Base-by-base conservation (phyloP, 148 eudicot species). In the Arbutus unedo region DNA sequence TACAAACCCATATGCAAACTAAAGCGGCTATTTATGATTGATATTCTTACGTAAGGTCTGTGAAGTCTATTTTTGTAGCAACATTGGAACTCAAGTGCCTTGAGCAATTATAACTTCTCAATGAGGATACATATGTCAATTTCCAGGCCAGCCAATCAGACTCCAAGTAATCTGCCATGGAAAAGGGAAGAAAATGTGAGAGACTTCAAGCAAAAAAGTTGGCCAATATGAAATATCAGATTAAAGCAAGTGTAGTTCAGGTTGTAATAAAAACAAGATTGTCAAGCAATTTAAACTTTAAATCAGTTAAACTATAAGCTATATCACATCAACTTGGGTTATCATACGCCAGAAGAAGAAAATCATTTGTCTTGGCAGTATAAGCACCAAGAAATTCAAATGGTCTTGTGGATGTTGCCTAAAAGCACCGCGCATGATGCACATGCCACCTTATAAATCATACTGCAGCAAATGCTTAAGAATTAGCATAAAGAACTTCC, bases 31-130 rank as follows among this genome's bases (percentile, higher is more conserved):
- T 14, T 48, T 48, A 62, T 31, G 45, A 18, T 54, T 45, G 13
- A 44, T 8, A 84, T 72, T 74, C 93, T 91, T 93, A 96, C 99
- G 99, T 96, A 23, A 96, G 90, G 82, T 96, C 99, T n/a, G 93
- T 94, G 81, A 90, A 93, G 89, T 94, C 99, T 83, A 91, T 85
- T 80, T 86, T 87, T 50, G 85, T 81, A 62, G 91, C 70, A 72
- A 87, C 54, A 76, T 38, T 83, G 59, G 86, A 86, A 79, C 81
- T 85, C 81, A 88, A 89, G 74, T 77, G 85, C 83, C 89, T 89
- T 54, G 48, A 76, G 78, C 72, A 86, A 86, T 53, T 80, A 81
- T 68, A 54, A 21, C 68, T 55, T 85, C 82, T 57, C 82, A 70
- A 78, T 68, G 84, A 70, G 56, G 74, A 54, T 76, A 86, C 86